Conservation (phyloP, 2,329 filamentous ascomycete genomes). For the Sphaerulina musiva region DNA sequence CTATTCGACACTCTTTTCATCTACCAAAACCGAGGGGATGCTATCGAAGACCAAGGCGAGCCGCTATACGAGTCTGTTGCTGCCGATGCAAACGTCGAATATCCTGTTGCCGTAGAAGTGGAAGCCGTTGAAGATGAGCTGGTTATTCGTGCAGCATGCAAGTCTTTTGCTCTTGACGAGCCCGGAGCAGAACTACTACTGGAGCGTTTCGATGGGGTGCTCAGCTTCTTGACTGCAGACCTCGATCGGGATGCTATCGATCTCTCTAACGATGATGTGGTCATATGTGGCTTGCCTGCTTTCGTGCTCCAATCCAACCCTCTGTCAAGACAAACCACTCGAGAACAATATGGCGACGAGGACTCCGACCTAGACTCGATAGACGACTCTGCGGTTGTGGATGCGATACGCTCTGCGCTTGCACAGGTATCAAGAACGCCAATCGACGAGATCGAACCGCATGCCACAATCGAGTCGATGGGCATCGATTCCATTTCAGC, state of each 20-base stretch:
- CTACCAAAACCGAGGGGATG: slow-evolving; percentile 52
- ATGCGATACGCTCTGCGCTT: slow-evolving; percentile 42
- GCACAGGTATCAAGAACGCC: slow-evolving; percentile 54
- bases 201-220: slow-evolving; percentile 51
- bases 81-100: slow-evolving; percentile 65
- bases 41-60: slow-evolving; percentile 11
- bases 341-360: slow-evolving; percentile 2
- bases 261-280: slow-evolving; percentile 49
- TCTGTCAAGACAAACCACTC: slow-evolving; percentile 10
- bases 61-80: slow-evolving; percentile 57
- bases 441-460: slow-evolving; percentile 49
- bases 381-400: slow-evolving; percentile 5
- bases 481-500: slow-evolving; percentile 88
- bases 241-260: slow-evolving; percentile 49
- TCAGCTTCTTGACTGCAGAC: slow-evolving; percentile 50
- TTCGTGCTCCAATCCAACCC: slow-evolving; percentile 31
- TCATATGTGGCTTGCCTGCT: slow-evolving; percentile 58
- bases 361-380: background rate
- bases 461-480: slow-evolving; percentile 69
- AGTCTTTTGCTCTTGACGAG: slow-evolving; percentile 48
- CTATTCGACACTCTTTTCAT: slow-evolving; percentile 62
- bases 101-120: slow-evolving; percentile 75
- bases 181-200: slow-evolving; percentile 49
- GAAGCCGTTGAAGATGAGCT: slow-evolving; percentile 54
- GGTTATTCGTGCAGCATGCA: slow-evolving; percentile 66